Conservation (phyloP, 2,329 filamentous ascomycete species). For the Cylindrodendrum hubeiense region DNA sequence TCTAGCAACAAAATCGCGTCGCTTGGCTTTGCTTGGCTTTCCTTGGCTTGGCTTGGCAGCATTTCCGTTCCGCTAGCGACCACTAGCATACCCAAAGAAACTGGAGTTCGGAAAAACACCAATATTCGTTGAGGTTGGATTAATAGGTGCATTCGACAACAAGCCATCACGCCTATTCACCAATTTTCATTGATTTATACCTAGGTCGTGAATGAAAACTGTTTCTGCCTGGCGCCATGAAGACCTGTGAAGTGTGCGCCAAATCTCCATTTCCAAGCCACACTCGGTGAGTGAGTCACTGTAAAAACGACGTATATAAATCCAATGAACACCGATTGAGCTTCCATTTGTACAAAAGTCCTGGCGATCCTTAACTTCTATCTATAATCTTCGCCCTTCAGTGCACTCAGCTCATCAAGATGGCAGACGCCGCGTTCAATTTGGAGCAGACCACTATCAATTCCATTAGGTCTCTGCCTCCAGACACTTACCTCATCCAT, state of each 20-base stretch:
- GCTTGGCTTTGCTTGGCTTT: not conserved
- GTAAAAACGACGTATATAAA: not conserved
- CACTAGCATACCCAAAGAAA: not conserved
- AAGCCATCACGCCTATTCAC: too few relatives aligned
- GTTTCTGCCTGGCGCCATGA: too few relatives aligned
- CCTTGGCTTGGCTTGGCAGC: not conserved
- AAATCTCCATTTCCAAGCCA: not conserved
- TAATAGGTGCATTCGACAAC: not conserved
- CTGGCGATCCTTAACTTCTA: not conserved
- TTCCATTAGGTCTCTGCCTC: conserved; percentile 25
- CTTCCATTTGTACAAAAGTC: too few relatives aligned
- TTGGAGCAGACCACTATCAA: conserved; percentile 32
- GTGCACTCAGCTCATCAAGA: not conserved
- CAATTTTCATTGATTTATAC: too few relatives aligned
- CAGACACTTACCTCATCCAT: conserved; percentile 44
- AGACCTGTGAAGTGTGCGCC: not conserved
- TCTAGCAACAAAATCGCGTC: not conserved
- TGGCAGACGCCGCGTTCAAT: conserved; percentile 22
- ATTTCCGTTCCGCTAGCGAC: not conserved
- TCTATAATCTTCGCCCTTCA: not conserved
- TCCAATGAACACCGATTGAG: not conserved
- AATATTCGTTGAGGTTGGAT: not conserved
- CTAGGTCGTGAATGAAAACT: too few relatives aligned
- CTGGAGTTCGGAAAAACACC: not conserved
- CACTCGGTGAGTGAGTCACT: not conserved